Conservation (phyloP, 352 stramenopile species). For the Pythium biforme region DNA sequence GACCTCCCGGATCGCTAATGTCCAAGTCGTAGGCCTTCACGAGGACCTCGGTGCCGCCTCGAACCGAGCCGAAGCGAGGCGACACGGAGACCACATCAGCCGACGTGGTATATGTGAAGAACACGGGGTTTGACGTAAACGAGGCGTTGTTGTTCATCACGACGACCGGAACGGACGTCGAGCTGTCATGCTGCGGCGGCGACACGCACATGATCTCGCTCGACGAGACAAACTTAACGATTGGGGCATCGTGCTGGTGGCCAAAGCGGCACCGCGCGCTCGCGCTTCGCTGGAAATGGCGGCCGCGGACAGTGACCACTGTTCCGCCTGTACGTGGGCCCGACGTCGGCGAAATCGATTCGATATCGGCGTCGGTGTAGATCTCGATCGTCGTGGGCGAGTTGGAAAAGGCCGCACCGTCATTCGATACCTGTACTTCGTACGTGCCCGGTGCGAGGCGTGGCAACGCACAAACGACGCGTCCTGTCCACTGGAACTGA, state of each 20-base stretch:
- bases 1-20: constrained; percentile 28
- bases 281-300: constrained; percentile 65
- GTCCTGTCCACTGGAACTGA: constrained; percentile 43
- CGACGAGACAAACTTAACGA: constrained; percentile 67
- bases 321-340: constrained; percentile 81
- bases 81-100: constrained; percentile 54
- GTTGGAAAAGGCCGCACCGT: constrained; percentile 62
- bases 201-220: constrained; percentile 70
- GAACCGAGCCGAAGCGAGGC: constrained; percentile 44
- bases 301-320: constrained; percentile 78
- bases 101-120: constrained; percentile 74
- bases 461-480: constrained; percentile 66
- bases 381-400: constrained; percentile 58
- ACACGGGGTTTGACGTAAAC: constrained; percentile 62
- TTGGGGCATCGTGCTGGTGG: constrained; percentile 31
- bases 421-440: constrained; percentile 77
- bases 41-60: constrained; percentile 53
- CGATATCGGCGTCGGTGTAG: constrained; percentile 72
- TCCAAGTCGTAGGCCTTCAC: constrained; percentile 64
- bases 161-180: constrained; percentile 41
- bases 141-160: constrained; percentile 74
- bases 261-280: constrained; percentile 84
- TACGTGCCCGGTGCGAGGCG: constrained; percentile 53
- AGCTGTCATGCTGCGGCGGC: constrained; percentile 44
- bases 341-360: constrained; percentile 60